phyloP scores from a whole-genome alignment of 352 stramenopile genomes.

The Globisporangium echinulatum region DNA sequence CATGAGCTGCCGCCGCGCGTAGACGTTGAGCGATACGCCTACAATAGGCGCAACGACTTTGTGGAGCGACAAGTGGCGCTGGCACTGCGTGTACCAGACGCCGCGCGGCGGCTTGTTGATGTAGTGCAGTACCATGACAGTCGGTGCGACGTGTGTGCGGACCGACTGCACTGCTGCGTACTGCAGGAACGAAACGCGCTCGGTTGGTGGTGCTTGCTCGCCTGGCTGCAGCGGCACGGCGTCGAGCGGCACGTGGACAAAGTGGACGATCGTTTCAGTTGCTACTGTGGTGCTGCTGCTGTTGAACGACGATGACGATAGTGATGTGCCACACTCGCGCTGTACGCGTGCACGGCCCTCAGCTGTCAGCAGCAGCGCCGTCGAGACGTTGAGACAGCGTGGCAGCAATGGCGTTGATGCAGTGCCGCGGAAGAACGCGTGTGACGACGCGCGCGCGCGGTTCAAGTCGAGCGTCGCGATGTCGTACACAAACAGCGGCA shows the following conservation, averaged over 20 bases:
- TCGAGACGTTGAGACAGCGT: constrained; percentile 20
- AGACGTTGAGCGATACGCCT: constrained; percentile 5
- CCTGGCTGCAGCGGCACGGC: constrained; percentile 11
- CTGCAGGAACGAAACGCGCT: constrained; percentile 32
- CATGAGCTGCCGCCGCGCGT: constrained; percentile 22
- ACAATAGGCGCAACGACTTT: constrained; percentile 25
- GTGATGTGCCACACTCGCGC: neutral
- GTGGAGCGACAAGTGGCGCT: constrained; percentile 35
- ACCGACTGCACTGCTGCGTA: constrained; percentile 31
- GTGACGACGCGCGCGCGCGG: constrained; percentile 1
- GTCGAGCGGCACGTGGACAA: constrained; percentile 24
- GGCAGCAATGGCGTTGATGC: neutral
- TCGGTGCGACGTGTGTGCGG: constrained; percentile 15
- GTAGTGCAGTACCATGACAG: constrained; percentile 38
- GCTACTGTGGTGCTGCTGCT: neutral
- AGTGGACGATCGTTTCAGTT: constrained; percentile 20
- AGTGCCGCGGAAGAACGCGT: constrained; percentile 3
- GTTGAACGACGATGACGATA: neutral
- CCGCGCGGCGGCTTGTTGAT: constrained; percentile 21
- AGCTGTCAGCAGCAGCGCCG: constrained; percentile 10
- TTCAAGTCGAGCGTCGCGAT: constrained; percentile 24
- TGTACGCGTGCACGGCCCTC: neutral
- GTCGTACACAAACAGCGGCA: constrained; percentile 27
- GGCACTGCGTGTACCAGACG: constrained; percentile 40
- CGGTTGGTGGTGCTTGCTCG: constrained; percentile 5